phyloP scores from a whole-genome alignment of 345 rosid genomes.

The Lepidium didymum region DNA sequence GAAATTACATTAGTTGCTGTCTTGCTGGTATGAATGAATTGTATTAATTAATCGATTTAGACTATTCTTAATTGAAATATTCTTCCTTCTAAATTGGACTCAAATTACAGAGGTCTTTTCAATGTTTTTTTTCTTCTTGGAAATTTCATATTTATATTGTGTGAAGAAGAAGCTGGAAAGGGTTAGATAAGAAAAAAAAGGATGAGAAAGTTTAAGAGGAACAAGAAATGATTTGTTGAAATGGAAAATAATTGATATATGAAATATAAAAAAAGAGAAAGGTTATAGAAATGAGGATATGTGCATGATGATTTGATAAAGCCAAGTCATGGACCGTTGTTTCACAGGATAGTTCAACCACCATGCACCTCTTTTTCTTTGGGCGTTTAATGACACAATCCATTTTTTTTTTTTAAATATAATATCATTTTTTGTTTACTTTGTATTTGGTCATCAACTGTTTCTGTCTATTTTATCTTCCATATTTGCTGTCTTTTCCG shows the following conservation, averaged over 20 bases:
- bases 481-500: not conserved
- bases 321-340: constrained; percentile 20
- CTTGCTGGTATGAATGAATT: not conserved
- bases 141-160: too few relatives aligned
- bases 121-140: too few relatives aligned
- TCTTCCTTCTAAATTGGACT: too few relatives aligned
- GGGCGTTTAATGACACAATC: constrained; percentile 53
- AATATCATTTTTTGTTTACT: not conserved
- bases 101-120: too few relatives aligned
- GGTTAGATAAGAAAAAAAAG: constrained; percentile 24
- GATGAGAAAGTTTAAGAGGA: constrained; percentile 9
- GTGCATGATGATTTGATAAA: constrained; percentile 20
- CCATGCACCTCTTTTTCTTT: constrained; percentile 55
- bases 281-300: constrained; percentile 2
- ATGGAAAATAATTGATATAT: not conserved
- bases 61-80: too few relatives aligned
- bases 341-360: constrained; percentile 62
- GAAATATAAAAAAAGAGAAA: constrained; percentile 6
- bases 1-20: not conserved
- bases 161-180: not conserved
- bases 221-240: constrained; percentile 17
- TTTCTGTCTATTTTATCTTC: constrained; percentile 1
- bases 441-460: constrained; percentile 9
- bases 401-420: constrained; percentile 28
- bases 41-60: not conserved